Base-by-base conservation (phyloP, 2,329 filamentous ascomycete genomes). In the Fusarium setosum region DNA sequence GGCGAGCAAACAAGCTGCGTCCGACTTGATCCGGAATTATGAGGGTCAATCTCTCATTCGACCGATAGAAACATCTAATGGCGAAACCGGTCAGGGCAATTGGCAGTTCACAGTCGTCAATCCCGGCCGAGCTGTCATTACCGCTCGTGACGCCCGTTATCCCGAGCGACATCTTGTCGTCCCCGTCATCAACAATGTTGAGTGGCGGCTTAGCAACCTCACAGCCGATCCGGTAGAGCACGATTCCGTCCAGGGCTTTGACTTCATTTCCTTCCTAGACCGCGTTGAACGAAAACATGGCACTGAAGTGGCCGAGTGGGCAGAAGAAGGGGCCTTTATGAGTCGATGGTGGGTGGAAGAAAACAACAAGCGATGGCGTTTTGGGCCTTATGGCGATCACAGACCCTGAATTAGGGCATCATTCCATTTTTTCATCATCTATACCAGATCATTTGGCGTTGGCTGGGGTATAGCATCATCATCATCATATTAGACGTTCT, bases 21-120 rank as follows among this genome's bases (percentile, higher is more conserved):
- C 32, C 0, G 73, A 75, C 29, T 56, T 77, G 1, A 45, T 68
- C 13, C 52, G 57, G 8, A 76, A 74, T 37, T 77, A 74, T 31
- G 75, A 77, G 45, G 75, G 74, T 3, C 73, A 76, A 18, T 76
- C 74, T 6, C 61, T 77, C 4, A 69, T 77, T 18, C 74, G 75
- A 7, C 62, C 69, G 0, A 47, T 69, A 0, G 42, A 54, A 12
- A 13, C 55, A 15, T 42, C 54, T 6, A 71, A 65, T 4, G 56
- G 56, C 2, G 44, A 57, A 20, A 67, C 64, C 4, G 67, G 69
- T 4, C 65, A 71, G 34, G 73, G 71, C 6, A 61, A 74, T 29
- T 77, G 76, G 76, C 76, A 77, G 23, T 76, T 75, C 31, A 73
- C 71, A 4, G 56, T 76, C 3, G 68, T 76, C 10, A 77, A 77